Percentiles rank a stretch among this genome's conserved stretches.
phyloP scores from a whole-genome alignment of 257 asterid genomes.

The Agastache rugosa region DNA sequence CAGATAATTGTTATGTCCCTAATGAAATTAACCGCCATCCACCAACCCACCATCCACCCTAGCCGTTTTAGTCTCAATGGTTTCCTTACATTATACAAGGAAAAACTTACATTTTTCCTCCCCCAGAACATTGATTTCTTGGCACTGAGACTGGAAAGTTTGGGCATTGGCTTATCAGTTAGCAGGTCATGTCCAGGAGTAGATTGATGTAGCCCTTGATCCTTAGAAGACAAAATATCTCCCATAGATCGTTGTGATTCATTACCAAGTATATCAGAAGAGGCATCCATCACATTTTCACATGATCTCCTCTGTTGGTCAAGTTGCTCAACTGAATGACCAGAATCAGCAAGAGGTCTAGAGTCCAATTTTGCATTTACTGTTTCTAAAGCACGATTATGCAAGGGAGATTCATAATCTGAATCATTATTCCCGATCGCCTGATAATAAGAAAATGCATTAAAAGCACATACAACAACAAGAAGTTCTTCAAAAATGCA shows the following conservation, averaged over 20 bases:
- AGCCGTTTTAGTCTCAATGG: constrained; percentile 21
- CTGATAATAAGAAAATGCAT: constrained; percentile 51
- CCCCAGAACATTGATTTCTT: constrained; percentile 87
- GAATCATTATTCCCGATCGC: constrained; percentile 69
- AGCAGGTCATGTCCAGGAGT: constrained; percentile 55
- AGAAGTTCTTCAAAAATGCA: constrained; percentile 18
- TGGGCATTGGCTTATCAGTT: constrained; percentile 59
- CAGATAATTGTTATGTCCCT: constrained; percentile 16
- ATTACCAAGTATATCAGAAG: constrained; percentile 49
- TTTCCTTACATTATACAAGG: constrained; percentile 13
- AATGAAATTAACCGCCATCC: constrained; percentile 29
- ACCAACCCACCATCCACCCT: constrained; percentile 17
- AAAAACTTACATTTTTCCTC: constrained; percentile 73
- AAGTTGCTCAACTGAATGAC: constrained; percentile 57
- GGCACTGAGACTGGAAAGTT: constrained; percentile 57
- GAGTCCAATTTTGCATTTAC: constrained; percentile 49
- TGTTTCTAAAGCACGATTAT: constrained; percentile 45
- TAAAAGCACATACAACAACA: constrained; percentile 26
- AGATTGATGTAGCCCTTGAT: constrained; percentile 66
- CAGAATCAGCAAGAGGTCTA: constrained; percentile 50
- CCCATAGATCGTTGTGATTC: constrained; percentile 81
- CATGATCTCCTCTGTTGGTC: constrained; percentile 52
- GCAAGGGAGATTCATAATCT: constrained; percentile 60
- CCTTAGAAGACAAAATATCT: constrained; percentile 72
- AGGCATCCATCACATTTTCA: constrained; percentile 55